Evolutionary conservation across 2,329 filamentous ascomycete genomes (phyloP).

Genomic region (Colletotrichum musae): DNA sequence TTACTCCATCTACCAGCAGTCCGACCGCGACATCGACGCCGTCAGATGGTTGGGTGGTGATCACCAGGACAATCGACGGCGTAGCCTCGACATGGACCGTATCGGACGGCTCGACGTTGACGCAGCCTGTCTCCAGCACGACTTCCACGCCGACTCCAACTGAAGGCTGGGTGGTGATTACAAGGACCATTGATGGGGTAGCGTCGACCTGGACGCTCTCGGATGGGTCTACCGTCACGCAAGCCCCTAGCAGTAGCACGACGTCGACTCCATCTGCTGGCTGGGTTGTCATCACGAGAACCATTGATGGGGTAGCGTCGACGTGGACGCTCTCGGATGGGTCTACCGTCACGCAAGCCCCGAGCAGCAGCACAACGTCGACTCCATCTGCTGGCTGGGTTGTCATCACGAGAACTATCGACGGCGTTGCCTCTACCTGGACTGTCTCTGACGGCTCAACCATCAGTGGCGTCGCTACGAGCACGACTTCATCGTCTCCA

Average conservation of each 20-base stretch:
- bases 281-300: neutral
- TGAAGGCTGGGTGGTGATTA: neutral
- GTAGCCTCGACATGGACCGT: conserved; percentile 2
- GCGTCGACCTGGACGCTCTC: neutral
- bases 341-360: neutral
- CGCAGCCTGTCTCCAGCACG: neutral
- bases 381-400: neutral
- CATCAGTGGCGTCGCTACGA: neutral
- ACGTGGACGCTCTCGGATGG: conserved; percentile 1
- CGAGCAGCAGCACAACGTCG: neutral
- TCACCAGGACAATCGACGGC: conserved; percentile 21
- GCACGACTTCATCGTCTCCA: neutral
- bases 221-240: neutral
- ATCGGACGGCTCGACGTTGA: neutral
- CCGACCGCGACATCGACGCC: neutral
- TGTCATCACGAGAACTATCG: neutral
- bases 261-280: neutral
- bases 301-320: neutral
- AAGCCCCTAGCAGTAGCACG: neutral
- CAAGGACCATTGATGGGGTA: neutral
- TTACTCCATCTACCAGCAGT: neutral
- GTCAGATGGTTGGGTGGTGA: neutral
- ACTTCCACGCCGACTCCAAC: neutral
- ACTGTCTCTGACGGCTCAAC: neutral
- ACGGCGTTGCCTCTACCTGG: neutral